Base-by-base conservation (phyloP, 2,329 filamentous ascomycete species). In the Colletotrichum chlorophyti region DNA sequence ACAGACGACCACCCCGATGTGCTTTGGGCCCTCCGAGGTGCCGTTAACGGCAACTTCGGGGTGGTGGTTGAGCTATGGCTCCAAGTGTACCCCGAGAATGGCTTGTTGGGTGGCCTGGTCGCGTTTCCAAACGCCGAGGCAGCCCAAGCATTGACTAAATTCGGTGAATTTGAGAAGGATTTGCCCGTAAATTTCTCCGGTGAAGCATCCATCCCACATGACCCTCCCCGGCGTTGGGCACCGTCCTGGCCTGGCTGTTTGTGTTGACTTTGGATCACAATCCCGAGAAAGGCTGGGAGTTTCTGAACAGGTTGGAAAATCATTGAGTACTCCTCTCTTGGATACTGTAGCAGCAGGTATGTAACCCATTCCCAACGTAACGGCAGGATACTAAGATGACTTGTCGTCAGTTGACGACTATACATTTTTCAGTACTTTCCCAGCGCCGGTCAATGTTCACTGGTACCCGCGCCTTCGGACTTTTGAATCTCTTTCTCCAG, bases 61-160 rank as follows among this genome's bases (percentile, higher is more conserved):
- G 65, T 76, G 10, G 72, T 79, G 37, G 69, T 74, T 7, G 74
- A 78, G 55, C 32, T 78, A 6, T 71, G 67, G 3, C 68, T 79
- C 55, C 76, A 72, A 55, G 64, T 76, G 3, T 77, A 78, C 52
- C 67, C 69, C 3, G 32, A 58, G 35, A 60, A 53, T 9, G 58
- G 37, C 17, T 58, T 43, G 23, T 14, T 60, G 15, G 53, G 45
- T 8, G 53, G 58, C 6, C 26, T 60, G 2, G 26, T 60, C 2
- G 53, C 32, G 4, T 60, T 58, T 19, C 41, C 58, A 14, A 15
- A 40, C 31, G 27, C 48, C 70, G 3, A 66, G 67, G 21, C 66
- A 68, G 63, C 70, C 72, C 62, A 49, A 61, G 59, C 32, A 6
- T 15, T 49, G 31, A 23, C 37, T 14, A n/a, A 12, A 9, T 49